Percentiles rank a stretch among this genome's conserved stretches.
Evolutionary conservation across 1,284 basidiomycete species (phyloP).

Genomic region (Taiwanofungus camphoratus): DNA sequence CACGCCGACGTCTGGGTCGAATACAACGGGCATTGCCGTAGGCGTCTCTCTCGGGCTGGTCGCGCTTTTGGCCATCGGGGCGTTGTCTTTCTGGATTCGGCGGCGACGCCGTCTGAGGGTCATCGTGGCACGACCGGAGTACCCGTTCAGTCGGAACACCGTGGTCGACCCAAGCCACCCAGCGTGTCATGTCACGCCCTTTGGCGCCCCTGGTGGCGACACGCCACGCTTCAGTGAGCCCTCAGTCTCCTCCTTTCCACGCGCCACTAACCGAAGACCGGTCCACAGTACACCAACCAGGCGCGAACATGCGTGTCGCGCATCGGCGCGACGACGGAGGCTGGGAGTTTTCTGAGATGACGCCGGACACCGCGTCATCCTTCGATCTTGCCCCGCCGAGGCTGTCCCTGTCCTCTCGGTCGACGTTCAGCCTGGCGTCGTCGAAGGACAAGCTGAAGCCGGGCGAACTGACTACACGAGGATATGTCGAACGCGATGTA

Average conservation of each 20-base stretch:
- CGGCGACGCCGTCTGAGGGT: conserved; percentile 3
- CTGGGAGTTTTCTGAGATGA: conserved; percentile 24
- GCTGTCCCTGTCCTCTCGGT: conserved; percentile 10
- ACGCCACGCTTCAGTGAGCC: conserved; percentile 8
- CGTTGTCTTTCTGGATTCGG: conserved; percentile 5
- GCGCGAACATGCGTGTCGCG: conserved; percentile 30
- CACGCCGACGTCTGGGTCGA: background rate
- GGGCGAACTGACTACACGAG: conserved; percentile 24
- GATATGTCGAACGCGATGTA: conserved; percentile 23
- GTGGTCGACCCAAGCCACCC: conserved; percentile 8
- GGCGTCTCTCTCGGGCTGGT: background rate
- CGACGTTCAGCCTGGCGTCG: conserved; percentile 13
- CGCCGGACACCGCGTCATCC: conserved; percentile 8
- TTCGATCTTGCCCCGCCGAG: conserved; percentile 15
- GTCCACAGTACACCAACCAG: conserved; percentile 24
- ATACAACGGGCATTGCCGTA: background rate
- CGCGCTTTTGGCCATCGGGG: background rate
- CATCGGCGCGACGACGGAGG: conserved; percentile 26
- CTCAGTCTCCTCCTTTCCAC: background rate
- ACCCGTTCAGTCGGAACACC: conserved; percentile 1
- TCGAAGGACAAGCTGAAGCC: conserved; percentile 22
- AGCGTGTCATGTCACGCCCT: conserved; percentile 12
- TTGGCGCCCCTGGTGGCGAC: conserved; percentile 8
- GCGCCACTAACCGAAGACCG: background rate
- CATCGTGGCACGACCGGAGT: background rate